phyloP scores from a whole-genome alignment of 2,329 filamentous ascomycete genomes.

The Claviceps sp. region DNA sequence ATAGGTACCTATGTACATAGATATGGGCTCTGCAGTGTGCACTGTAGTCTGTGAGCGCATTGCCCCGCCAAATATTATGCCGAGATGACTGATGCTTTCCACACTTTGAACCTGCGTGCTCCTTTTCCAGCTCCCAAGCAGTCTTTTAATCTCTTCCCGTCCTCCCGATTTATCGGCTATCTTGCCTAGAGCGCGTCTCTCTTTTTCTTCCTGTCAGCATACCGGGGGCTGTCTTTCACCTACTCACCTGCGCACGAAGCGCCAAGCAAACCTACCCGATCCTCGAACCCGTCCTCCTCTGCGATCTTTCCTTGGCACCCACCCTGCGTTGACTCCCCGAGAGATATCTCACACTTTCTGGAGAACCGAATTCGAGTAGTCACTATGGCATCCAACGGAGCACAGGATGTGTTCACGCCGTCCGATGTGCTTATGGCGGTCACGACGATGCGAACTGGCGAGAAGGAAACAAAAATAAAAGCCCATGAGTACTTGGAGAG shows the following conservation, averaged over 20 bases:
- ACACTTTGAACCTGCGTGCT: constrained; percentile 10
- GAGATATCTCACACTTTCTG: not conserved
- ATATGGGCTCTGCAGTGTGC: not conserved
- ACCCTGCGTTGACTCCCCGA: not conserved
- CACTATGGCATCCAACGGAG: constrained; percentile 52
- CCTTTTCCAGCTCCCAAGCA: not conserved
- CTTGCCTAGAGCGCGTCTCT: not conserved
- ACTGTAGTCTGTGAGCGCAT: constrained; percentile 8
- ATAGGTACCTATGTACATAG: too few relatives aligned
- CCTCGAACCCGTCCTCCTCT: not conserved
- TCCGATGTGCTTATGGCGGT: constrained; percentile 69
- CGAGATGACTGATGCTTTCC: constrained; percentile 6
- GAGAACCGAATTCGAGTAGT: not conserved
- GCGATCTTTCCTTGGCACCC: not conserved
- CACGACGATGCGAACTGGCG: constrained; percentile 78
- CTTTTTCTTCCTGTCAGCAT: not conserved
- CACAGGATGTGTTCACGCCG: constrained; percentile 62
- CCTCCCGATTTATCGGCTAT: not conserved
- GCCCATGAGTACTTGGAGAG: constrained; percentile 83
- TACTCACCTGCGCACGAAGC: not conserved
- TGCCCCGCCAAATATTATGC: constrained; percentile 19
- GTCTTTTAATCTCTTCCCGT: not conserved
- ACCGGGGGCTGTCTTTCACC: not conserved
- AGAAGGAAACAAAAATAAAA: constrained; percentile 72
- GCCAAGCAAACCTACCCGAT: not conserved